Base-by-base conservation (phyloP, 2,329 filamentous ascomycete species). In the Curvularia lunata region DNA sequence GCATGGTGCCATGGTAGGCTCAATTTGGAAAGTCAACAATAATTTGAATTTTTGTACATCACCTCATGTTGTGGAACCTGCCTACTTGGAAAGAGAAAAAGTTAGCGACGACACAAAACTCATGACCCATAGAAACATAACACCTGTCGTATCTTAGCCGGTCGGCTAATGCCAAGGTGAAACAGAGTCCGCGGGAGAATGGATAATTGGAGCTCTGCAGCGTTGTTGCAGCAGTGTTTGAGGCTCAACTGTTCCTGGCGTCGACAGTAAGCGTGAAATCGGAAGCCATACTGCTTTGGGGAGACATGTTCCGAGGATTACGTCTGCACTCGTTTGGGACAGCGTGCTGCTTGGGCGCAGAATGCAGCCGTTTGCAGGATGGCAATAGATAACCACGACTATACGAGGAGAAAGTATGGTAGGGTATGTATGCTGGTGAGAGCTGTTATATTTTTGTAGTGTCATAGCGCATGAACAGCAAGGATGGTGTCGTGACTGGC, bases 401-500 rank as follows among this genome's bases (percentile, higher is more conserved):
- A 18, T 25, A 47, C 28, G 12, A 27, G 47, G 25, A 54, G 41
- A 38, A 27, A 16, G 12, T 30, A 18, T 13, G 18, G 13, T 21
- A 47, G 6, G 18, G 16, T 18, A 25, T 40, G 16, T 18, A 25
- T 40, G 47, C 28, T 19, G 32, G 47, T 49, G 23, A 56, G 32
- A 49, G 62, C 58, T 51, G 65, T 66, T 64, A 51, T 62, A 66
- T 58, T 59, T 63, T 65, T 63, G 46, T 62, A 66, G 62, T 48
- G 61, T 66, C 61, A 62, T 58, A 70, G 62, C 63, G 67, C 65
- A 66, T 68, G 48, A 65, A 52, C 25, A 51, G 57, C 49, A 57
- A 64, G 56, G 61, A 19, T 58, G 57, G 58, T 48, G 58, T 50
- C 41, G 55, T 59, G 53, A 59, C 52, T 48, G 54, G 47, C 48